A percentile compares a stretch with the other conserved stretches of the same genome.
Evolutionary conservation across 225 moss, liverwort and hornwort species (phyloP).

Genomic region (Sphagnum contortum): DNA sequence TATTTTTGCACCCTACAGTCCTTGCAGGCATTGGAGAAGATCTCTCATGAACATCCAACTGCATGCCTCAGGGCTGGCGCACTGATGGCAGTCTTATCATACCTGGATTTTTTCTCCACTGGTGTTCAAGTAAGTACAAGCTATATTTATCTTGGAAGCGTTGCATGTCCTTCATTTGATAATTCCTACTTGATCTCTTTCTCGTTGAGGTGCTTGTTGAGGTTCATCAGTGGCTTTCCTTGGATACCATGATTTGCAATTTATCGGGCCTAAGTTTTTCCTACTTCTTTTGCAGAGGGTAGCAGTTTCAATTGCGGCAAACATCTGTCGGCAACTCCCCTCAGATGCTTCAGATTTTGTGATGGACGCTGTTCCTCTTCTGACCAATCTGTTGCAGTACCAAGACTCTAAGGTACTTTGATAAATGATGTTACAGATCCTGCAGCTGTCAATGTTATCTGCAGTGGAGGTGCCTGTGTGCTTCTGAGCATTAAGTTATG

Average conservation of each 20-base stretch:
- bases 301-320: constrained; percentile 91
- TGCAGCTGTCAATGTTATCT: too few species aligned
- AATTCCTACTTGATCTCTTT: too few species aligned
- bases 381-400: constrained; percentile 91
- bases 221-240: too few species aligned
- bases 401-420: constrained; percentile 84
- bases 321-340: constrained; percentile 95
- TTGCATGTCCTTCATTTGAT: too few species aligned
- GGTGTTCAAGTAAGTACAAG: constrained; percentile 72
- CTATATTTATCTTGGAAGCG: neutral
- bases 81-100: constrained; percentile 88
- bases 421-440: too few species aligned
- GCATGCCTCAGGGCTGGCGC: constrained; percentile 98
- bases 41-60: constrained; percentile 96
- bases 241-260: too few species aligned
- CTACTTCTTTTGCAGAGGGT: constrained; percentile 56
- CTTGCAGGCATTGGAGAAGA: constrained; percentile 98
- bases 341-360: constrained; percentile 96
- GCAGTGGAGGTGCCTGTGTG: too few species aligned
- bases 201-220: too few species aligned
- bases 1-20: constrained; percentile 40
- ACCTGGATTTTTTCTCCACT: constrained; percentile 96
- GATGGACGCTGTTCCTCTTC: constrained; percentile 73
- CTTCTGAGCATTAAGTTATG: too few species aligned
- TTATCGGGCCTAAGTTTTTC: neutral